Percentiles rank a stretch among this genome's conserved stretches.
phyloP scores from a whole-genome alignment of 768 basidiomycete species.

The Cystobasidium onofrii region DNA sequence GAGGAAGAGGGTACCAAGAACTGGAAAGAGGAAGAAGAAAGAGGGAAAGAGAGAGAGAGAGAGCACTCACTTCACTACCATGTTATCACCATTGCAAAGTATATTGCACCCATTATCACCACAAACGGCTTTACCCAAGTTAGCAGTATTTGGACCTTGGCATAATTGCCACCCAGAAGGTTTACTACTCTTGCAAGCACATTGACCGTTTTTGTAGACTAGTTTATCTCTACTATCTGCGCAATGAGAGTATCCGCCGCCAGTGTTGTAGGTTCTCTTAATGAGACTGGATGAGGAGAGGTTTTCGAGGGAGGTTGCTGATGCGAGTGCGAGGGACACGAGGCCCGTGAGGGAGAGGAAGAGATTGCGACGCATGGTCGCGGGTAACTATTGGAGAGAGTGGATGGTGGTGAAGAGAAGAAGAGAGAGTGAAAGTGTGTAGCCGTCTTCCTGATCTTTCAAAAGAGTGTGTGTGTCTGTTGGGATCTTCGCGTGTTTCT shows the following conservation, averaged over 20 bases:
- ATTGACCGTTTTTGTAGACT: neutral
- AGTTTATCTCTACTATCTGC: neutral
- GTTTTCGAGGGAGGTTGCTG: neutral
- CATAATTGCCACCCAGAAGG: neutral
- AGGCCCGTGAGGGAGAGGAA: neutral
- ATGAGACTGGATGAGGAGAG: neutral
- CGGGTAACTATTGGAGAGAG: neutral
- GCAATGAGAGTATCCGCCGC: neutral
- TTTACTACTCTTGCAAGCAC: neutral
- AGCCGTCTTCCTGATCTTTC: too few species aligned
- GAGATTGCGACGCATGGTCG: neutral
- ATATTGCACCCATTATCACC: neutral
- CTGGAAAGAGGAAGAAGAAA: neutral
- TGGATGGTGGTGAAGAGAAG: neutral
- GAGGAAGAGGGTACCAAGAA: neutral
- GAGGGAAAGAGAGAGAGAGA: neutral
- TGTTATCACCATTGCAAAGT: neutral
- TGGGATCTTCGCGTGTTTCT: neutral
- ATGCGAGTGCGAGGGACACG: neutral
- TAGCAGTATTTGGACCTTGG: neutral
- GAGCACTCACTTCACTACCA: conserved; percentile 2
- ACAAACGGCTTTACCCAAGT: conserved; percentile 10
- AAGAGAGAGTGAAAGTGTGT: neutral
- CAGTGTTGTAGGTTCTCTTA: neutral
- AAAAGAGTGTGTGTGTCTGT: neutral